Conservation (phyloP, 1,139 yeast genomes). For the Suhomyces chickasaworum region DNA sequence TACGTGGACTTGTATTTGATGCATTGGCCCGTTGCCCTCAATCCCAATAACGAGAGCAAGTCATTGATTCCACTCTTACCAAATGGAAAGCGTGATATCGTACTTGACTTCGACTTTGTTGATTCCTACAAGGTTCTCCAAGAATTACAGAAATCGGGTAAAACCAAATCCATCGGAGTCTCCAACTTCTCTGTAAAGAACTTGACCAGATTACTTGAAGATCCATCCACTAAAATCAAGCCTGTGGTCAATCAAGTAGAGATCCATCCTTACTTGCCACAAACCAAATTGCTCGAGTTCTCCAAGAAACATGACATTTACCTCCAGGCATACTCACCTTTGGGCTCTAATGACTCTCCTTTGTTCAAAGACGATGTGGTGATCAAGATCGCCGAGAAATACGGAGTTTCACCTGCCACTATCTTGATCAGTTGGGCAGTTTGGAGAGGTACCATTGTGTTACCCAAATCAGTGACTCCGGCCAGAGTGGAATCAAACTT, state of each 20-base stretch:
- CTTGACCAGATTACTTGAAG: constrained; percentile 19
- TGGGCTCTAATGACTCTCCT: constrained; percentile 26
- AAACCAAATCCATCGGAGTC: constrained; percentile 24
- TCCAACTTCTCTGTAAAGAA: constrained; percentile 22
- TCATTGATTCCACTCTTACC: constrained; percentile 30
- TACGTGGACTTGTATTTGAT: constrained; percentile 82
- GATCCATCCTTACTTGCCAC: constrained; percentile 27
- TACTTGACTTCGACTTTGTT: constrained; percentile 21
- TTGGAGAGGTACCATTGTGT: constrained; percentile 26
- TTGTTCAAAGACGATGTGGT: constrained; percentile 20
- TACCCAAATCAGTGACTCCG: constrained; percentile 24
- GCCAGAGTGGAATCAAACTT: constrained; percentile 22
- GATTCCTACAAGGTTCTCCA: constrained; percentile 21
- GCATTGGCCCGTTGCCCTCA: constrained; percentile 78
- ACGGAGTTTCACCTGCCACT: constrained; percentile 20
- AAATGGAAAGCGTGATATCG: constrained; percentile 8
- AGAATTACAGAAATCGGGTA: constrained; percentile 15
- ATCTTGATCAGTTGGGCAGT: constrained; percentile 25
- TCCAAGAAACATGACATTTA: constrained; percentile 19
- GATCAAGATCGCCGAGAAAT: constrained; percentile 19
- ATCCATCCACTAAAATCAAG: constrained; percentile 19
- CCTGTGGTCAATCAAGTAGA: constrained; percentile 27
- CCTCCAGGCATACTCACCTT: constrained; percentile 27
- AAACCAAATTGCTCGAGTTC: constrained; percentile 20
- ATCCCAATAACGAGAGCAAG: constrained; percentile 15